Evolutionary conservation across 805 yeast genomes (phyloP), one percentile per base, ranked within the genome.

Genomic region (Schizosaccharomyces osmophilus): DNA sequence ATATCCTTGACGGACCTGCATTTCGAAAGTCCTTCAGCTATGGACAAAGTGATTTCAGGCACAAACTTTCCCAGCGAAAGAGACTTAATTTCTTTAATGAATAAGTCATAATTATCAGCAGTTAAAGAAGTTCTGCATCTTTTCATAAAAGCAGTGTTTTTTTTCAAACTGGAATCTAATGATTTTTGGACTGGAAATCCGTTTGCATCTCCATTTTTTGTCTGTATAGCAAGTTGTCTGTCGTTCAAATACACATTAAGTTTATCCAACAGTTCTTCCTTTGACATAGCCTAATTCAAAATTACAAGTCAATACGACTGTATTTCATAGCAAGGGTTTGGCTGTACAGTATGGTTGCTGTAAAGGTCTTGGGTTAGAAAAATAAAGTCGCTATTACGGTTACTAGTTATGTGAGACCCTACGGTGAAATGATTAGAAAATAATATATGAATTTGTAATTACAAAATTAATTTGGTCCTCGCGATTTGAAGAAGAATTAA

Each of bases 131-230:
- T 74, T 64, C 82, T 77, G 61, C 88, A 68, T 66, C 83, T 84
- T 68, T 82, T 84, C 60, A 87, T 82, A 67, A 86, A 85, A 0
- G 87, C 84, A 3, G 87, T 70, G 59, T 89, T 86, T 69, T 83
- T 85, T 74, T 88, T 88, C 65, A 88, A 73, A 62, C 89, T 83
- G 0, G 94, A 74, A 68, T 88, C 95, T 9, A 82, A 42, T 9
- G 22, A 24, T n/a, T 24, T 17, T 9, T 45, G 26, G 13, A 24
- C 26, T 11, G 22, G 26, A 45, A 45, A 45, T 15, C 22, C 26
- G 26, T 45, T n/a, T 45, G 22, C 26, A 24, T 45, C 51, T 6
- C 51, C 51, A 45, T 45, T 24, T 17, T 45, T 45, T n/a, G 51
- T 17, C 26, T 24, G 51, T n/a, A 45, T 4, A 11, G 51, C 51